Base-by-base conservation (phyloP, 495 filamentous ascomycete genomes). In the Pyrenopolyporus hunteri region DNA sequence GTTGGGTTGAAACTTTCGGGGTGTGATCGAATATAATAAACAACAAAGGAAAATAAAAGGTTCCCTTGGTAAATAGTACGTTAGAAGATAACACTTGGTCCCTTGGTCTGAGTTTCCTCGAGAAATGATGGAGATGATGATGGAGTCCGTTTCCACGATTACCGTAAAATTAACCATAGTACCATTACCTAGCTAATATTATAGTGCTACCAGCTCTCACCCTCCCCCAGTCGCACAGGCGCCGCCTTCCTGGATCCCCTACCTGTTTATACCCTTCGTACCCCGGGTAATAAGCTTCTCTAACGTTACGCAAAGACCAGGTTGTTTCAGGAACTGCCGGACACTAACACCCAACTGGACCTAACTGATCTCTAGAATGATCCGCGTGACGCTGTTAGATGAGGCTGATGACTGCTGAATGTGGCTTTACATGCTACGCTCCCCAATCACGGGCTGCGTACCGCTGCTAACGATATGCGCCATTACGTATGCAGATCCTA, bases 281-380 rank as follows among this genome's bases (percentile, higher is more conserved):
- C 10, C 25, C 29, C 25, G 6, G 14, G 47, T 23, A 63, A 33
- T 53, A 49, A 54, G 42, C 55, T 55, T 22, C 26, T n/a, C 37
- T 37, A 28, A 55, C 22, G 45, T 56, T 14, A 45, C 55, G 55
- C 62, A 50, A 35, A 39, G 55, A 56, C 62, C 44, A 65, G 50
- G n/a, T n/a, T 56, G 55, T 59, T 65, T 65, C 55, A 59, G 28
- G 55, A 59, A 65, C 55, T 65, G 55, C 62, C 55, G 62, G 49
- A 17, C 33, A 31, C 40, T 65, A 56, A 55, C 49, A 29, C 35
- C 35, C 25, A 39, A 47, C 22, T 28, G 8, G 11, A 14, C 6
- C 2, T 19, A 33, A 46, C 29, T 32, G 55, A 43, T 48, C 55
- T 50, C 62, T 17, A 19, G 23, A 51, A 1, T 2, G 11, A 46